Conservation (phyloP, 2,329 filamentous ascomycete species). For the Penicillium sp. region DNA sequence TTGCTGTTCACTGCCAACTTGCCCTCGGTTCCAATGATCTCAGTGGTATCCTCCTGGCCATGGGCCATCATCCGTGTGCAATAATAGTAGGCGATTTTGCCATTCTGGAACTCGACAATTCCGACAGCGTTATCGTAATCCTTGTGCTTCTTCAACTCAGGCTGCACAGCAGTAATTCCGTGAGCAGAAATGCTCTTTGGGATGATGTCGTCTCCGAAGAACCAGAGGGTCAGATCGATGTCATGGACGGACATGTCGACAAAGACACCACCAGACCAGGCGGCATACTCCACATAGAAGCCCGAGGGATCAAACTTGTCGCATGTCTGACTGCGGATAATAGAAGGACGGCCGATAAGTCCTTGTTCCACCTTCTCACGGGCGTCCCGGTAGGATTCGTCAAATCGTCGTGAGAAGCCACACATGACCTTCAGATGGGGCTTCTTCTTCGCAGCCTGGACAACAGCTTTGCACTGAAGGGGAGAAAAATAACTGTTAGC, state of each 20-base stretch:
- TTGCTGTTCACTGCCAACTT: slow-evolving; percentile 68
- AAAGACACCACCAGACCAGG: slow-evolving; percentile 70
- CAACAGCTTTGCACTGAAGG: slow-evolving; percentile 61
- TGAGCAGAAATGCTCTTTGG: slow-evolving; percentile 63
- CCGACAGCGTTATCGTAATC: slow-evolving; percentile 69
- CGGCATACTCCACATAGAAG: slow-evolving; percentile 70
- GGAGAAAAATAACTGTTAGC: not conserved
- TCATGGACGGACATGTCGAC: slow-evolving; percentile 74
- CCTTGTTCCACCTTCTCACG: slow-evolving; percentile 59
- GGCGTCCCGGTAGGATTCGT: slow-evolving; percentile 68
- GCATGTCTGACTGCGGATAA: slow-evolving; percentile 69
- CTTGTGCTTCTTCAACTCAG: slow-evolving; percentile 61
- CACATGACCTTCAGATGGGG: slow-evolving; percentile 69
- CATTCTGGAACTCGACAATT: slow-evolving; percentile 68
- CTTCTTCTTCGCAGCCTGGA: slow-evolving; percentile 60
- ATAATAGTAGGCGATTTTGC: slow-evolving; percentile 69
- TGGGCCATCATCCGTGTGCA: slow-evolving; percentile 69
- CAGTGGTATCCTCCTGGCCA: slow-evolving; percentile 69
- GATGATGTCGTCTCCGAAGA: slow-evolving; percentile 60
- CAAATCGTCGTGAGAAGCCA: slow-evolving; percentile 71
- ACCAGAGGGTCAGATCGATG: slow-evolving; percentile 69
- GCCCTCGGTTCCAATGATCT: slow-evolving; percentile 70
- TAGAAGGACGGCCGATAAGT: slow-evolving; percentile 63
- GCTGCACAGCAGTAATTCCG: slow-evolving; percentile 64
- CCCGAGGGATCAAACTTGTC: slow-evolving; percentile 68